Base-by-base conservation (phyloP, 2,329 filamentous ascomycete species). In the Aspergillus fumigatiaffinis region DNA sequence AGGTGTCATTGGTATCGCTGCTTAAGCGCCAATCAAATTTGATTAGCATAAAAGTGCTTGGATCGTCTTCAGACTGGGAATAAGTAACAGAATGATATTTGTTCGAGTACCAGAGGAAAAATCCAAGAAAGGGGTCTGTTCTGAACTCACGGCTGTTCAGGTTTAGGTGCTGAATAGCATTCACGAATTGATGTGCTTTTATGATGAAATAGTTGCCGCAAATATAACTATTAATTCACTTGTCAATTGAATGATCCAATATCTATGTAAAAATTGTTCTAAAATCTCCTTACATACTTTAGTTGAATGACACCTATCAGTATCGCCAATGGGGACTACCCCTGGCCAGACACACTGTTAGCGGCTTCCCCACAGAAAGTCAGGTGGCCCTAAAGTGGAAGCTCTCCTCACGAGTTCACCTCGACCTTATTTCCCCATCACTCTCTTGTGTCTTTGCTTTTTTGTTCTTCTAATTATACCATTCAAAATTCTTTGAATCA, bases 1-100 rank as follows among this genome's bases (percentile, higher is more conserved):
- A 89, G 87, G 88, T 82, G 92, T 96, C 74, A 96, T 96, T 76
- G 91, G 91, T 68, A 94, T 96, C 80, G 87, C 90, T 73, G 80
- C 82, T 73, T 92, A 90, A 81, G 74, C 69, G 38, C 51, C 42
- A 23, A 7, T 47, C 23, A 12, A 23, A 4, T 20, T 47, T 23
- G 55, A 63, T 67, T 65, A 67, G 58, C 29, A 47, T 49, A 46
- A 51, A 51, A 50, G 20, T 35, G 38, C 38, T 51, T 48, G 41
- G 50, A 55, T 51, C 44, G 32, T 47, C 41, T 23, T 51, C 32
- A 26, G n/a, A 23, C 29, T 29, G 35, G 41, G 28, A 26, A 38
- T 28, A 52, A 48, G 49, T 8, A 23, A 51, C 35, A 52, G 20
- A 29, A 57, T 28, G 50, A 53, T 50, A 54, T 55, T 35, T 53